Evolutionary conservation across 2,329 filamentous ascomycete species (phyloP).

Genomic region (Sporothrix protearum): DNA sequence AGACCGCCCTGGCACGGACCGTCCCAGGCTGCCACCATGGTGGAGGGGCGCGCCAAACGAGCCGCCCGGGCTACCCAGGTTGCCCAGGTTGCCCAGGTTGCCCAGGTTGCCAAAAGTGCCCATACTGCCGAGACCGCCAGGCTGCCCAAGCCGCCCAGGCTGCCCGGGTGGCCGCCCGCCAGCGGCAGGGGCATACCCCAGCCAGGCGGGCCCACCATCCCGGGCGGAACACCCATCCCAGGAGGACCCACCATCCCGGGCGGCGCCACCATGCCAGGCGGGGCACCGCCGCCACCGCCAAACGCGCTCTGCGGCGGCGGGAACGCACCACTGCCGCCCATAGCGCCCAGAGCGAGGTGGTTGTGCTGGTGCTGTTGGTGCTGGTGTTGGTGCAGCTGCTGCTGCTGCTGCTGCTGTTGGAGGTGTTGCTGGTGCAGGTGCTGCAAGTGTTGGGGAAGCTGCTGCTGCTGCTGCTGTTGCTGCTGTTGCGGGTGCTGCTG

Average conservation of each 20-base stretch:
- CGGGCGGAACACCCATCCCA: neutral
- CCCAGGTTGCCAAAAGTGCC: constrained; percentile 4
- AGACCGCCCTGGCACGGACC: constrained; percentile 59
- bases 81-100: neutral
- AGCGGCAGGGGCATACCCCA: constrained; percentile 7
- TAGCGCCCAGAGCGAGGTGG: neutral
- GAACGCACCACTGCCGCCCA: neutral
- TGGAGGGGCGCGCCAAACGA: constrained; percentile 25
- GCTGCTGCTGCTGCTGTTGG: neutral
- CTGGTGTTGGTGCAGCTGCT: constrained; percentile 1
- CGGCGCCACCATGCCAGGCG: neutral
- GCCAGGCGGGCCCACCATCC: constrained; percentile 7
- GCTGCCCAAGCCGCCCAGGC: neutral
- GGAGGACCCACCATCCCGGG: neutral
- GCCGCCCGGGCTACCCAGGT: neutral
- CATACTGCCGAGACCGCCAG: neutral
- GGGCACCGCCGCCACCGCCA: neutral
- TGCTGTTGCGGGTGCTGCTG: neutral
- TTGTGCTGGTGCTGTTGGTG: constrained; percentile 9
- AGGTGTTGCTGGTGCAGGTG: neutral
- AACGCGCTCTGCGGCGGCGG: constrained; percentile 8
- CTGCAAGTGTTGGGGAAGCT: constrained; percentile 6
- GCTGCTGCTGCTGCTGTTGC: neutral
- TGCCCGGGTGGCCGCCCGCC: neutral
- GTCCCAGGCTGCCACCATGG: constrained; percentile 36